These are phyloP conservation scores for Arthromyces matolae DNA, from an alignment of 768 basidiomycete genomes.

Conservation along the genomic window DNA sequence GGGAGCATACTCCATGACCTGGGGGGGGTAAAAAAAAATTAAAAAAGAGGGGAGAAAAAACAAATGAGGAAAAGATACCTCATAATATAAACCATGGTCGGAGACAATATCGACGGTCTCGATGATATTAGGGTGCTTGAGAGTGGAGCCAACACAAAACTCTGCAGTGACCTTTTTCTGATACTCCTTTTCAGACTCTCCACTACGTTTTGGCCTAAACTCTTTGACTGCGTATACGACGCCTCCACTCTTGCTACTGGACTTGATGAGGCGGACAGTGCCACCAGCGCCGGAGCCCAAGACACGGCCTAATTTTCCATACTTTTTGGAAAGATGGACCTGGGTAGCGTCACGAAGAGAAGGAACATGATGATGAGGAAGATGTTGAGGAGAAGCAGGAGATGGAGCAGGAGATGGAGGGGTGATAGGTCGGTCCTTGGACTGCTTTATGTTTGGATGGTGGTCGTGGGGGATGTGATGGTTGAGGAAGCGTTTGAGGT, in stretches of 20 bases:
- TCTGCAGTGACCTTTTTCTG: constrained; percentile 99
- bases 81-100: constrained; percentile 97
- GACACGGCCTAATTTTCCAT: constrained; percentile 97
- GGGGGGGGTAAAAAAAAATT: constrained; percentile 12
- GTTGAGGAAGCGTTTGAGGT: constrained; percentile 93
- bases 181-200: constrained; percentile 94
- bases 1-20: constrained; percentile 99
- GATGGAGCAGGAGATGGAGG: constrained; percentile 20
- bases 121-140: constrained; percentile 96
- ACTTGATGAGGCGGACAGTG: constrained; percentile 94
- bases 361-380: constrained; percentile 22
- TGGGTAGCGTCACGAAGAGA: constrained; percentile 82
- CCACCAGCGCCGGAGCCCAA: constrained; percentile 98
- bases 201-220: constrained; percentile 84
- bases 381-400: constrained; percentile 21
- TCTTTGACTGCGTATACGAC: constrained; percentile 95
- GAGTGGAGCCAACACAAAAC: constrained; percentile 92
- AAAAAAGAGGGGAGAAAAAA: constrained; percentile 9
- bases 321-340: constrained; percentile 95
- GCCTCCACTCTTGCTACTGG: constrained; percentile 74
- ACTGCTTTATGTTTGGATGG: constrained; percentile 31
- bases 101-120: constrained; percentile 97
- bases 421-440: constrained; percentile 44
- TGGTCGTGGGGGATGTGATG: constrained; percentile 70
- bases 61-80: no score